Conservation (phyloP, 768 basidiomycete species). For the Trametes elegans region DNA sequence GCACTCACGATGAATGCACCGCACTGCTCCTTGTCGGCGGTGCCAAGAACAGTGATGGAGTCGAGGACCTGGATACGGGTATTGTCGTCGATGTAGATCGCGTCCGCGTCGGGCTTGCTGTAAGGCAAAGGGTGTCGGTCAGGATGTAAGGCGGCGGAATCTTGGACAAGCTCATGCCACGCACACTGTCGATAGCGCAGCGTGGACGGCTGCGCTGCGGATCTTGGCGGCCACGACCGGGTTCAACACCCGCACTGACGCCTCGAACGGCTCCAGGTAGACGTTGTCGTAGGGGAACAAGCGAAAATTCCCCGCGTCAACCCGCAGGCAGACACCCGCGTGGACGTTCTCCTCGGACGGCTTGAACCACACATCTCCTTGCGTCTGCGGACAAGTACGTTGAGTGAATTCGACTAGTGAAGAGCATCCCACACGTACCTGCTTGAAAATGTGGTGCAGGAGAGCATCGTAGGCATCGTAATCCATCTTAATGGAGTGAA, state of each 20-base stretch:
- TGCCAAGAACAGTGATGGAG: slow-evolving; percentile 59
- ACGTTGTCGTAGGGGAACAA: slow-evolving; percentile 85
- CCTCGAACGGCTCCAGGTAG: slow-evolving; percentile 78
- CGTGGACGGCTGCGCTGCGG: slow-evolving; percentile 79
- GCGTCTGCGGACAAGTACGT: slow-evolving; percentile 46
- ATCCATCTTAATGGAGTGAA: slow-evolving; percentile 44
- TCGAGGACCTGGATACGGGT: slow-evolving; percentile 88
- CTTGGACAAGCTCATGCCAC: slow-evolving; percentile 27
- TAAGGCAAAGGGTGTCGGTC: background rate
- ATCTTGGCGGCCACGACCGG: slow-evolving; percentile 87
- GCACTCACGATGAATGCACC: slow-evolving; percentile 77
- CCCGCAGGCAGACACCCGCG: slow-evolving; percentile 76
- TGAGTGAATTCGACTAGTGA: background rate
- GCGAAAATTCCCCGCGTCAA: slow-evolving; percentile 66
- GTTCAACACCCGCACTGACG: slow-evolving; percentile 70
- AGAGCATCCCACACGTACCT: slow-evolving; percentile 38
- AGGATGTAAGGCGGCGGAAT: no score
- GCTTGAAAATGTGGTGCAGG: slow-evolving; percentile 76
- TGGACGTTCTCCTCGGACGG: slow-evolving; percentile 80
- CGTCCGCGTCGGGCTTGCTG: slow-evolving; percentile 57
- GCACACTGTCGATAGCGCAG: slow-evolving; percentile 68
- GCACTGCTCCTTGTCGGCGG: slow-evolving; percentile 88
- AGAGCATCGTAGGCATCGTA: slow-evolving; percentile 75
- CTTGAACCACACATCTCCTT: slow-evolving; percentile 85
- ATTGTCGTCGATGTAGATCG: slow-evolving; percentile 70